Evolutionary conservation across 345 rosid species (phyloP).

Genomic region (Arabis alpina): DNA sequence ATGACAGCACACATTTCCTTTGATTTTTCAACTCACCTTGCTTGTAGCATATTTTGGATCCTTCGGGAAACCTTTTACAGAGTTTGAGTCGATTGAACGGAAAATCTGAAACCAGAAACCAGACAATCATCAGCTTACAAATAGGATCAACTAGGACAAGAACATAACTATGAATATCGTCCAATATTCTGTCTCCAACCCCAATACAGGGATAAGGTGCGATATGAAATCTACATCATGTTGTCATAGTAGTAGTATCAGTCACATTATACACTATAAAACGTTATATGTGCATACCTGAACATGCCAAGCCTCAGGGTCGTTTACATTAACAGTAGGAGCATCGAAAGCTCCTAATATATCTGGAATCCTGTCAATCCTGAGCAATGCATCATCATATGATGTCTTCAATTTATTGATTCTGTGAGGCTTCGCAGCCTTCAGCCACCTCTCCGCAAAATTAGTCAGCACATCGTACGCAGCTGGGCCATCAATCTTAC

Average conservation of each 20-base stretch:
- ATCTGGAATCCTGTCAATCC: conserved; percentile 78
- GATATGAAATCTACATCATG: neutral
- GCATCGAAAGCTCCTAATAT: conserved; percentile 67
- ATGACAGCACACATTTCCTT: conserved; percentile 4
- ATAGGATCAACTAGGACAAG: neutral
- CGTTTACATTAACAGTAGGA: conserved; percentile 49
- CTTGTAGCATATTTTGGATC: conserved; percentile 77
- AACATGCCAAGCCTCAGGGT: conserved; percentile 89
- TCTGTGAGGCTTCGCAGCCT: conserved; percentile 80
- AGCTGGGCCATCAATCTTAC: conserved; percentile 93
- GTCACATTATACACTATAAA: neutral
- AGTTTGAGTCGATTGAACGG: conserved; percentile 93
- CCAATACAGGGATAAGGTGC: neutral
- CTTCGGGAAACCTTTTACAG: conserved; percentile 88
- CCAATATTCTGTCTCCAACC: neutral
- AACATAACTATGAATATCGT: neutral
- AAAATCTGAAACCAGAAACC: conserved; percentile 62
- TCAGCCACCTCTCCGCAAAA: conserved; percentile 93
- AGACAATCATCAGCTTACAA: conserved; percentile 21
- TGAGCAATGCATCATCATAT: conserved; percentile 84
- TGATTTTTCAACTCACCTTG: conserved; percentile 54
- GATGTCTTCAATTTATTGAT: conserved; percentile 71
- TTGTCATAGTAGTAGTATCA: neutral
- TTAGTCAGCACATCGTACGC: conserved; percentile 93
- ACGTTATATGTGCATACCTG: conserved; percentile 59